Conservation (phyloP, 2,329 filamentous ascomycete species). For the Colletotrichum sp. region DNA sequence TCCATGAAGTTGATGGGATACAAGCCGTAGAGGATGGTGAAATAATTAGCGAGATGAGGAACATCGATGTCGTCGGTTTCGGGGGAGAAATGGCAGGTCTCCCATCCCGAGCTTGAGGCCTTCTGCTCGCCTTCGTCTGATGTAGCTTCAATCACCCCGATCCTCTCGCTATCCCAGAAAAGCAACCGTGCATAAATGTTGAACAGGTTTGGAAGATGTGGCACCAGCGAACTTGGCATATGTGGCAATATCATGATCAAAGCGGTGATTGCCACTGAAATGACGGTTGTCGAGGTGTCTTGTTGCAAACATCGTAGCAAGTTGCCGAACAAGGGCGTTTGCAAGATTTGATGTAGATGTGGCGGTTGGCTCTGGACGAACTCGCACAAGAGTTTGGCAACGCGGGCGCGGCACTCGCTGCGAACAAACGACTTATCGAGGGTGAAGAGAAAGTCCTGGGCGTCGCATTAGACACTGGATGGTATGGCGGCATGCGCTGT, state of each 20-base stretch:
- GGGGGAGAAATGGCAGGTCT: slow-evolving; percentile 65
- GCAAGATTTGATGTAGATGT: slow-evolving; percentile 74
- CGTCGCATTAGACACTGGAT: slow-evolving; percentile 14
- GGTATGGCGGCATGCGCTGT: neutral
- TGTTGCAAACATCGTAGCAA: slow-evolving; percentile 76
- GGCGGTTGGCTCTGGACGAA: slow-evolving; percentile 81
- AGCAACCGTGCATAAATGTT: slow-evolving; percentile 81
- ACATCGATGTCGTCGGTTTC: slow-evolving; percentile 67
- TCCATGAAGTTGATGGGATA: slow-evolving; percentile 88
- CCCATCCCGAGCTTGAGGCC: slow-evolving; percentile 58
- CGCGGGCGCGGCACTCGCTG: slow-evolving; percentile 66
- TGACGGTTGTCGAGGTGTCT: slow-evolving; percentile 77
- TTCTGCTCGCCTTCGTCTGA: slow-evolving; percentile 43
- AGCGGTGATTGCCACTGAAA: slow-evolving; percentile 77
- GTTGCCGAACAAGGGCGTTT: slow-evolving; percentile 75
- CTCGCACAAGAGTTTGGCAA: slow-evolving; percentile 70
- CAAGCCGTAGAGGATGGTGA: slow-evolving; percentile 81
- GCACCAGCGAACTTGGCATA: slow-evolving; percentile 74
- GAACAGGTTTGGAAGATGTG: slow-evolving; percentile 75
- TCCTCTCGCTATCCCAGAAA: slow-evolving; percentile 73
- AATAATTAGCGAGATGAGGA: slow-evolving; percentile 75
- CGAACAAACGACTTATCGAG: slow-evolving; percentile 71
- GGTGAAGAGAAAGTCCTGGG: slow-evolving; percentile 68
- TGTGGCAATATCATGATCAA: slow-evolving; percentile 85
- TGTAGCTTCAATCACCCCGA: slow-evolving; percentile 39